phyloP scores from a whole-genome alignment of 2,329 filamentous ascomycete genomes.

The Fusarium sp. region DNA sequence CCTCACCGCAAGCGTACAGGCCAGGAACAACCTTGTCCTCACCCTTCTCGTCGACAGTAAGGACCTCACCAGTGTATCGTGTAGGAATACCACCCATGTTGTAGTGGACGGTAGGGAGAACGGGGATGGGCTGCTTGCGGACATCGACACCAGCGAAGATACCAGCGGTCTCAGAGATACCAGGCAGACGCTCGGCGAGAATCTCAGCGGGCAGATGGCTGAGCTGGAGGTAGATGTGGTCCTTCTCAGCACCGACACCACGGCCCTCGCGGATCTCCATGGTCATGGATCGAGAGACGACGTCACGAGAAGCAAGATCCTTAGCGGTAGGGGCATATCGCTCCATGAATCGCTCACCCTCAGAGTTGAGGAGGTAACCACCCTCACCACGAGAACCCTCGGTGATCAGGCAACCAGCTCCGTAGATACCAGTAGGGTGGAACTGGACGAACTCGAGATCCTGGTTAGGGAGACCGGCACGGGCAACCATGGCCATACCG shows the following conservation, averaged over 20 bases:
- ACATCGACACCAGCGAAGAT: conserved; percentile 99
- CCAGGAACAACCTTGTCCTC: conserved; percentile 94
- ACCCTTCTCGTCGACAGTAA: conserved; percentile 86
- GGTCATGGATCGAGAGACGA: conserved; percentile 97
- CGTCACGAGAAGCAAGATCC: conserved; percentile 95
- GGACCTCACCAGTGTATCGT: conserved; percentile 94
- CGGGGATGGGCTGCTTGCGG: conserved; percentile 94
- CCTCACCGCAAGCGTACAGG: conserved; percentile 96
- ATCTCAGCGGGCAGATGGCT: conserved; percentile 93
- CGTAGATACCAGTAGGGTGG: conserved; percentile 99
- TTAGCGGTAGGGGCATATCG: conserved; percentile 97
- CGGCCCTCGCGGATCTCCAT: conserved; percentile 97
- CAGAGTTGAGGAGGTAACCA: conserved; percentile 95
- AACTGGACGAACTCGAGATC: conserved; percentile 99
- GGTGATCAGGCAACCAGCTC: conserved; percentile 96
- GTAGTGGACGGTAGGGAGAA: conserved; percentile 97
- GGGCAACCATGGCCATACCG: conserved; percentile 99
- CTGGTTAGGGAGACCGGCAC: conserved; percentile 97
- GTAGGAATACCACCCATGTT: conserved; percentile 99
- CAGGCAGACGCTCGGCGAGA: conserved; percentile 94
- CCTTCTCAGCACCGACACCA: conserved; percentile 96
- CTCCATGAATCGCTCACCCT: conserved; percentile 99
- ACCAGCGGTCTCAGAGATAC: conserved; percentile 97
- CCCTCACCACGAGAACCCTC: conserved; percentile 98
- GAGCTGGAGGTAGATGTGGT: conserved; percentile 98